phyloP scores from a whole-genome alignment of 768 basidiomycete species.

The Fibroporia radiculosa region DNA sequence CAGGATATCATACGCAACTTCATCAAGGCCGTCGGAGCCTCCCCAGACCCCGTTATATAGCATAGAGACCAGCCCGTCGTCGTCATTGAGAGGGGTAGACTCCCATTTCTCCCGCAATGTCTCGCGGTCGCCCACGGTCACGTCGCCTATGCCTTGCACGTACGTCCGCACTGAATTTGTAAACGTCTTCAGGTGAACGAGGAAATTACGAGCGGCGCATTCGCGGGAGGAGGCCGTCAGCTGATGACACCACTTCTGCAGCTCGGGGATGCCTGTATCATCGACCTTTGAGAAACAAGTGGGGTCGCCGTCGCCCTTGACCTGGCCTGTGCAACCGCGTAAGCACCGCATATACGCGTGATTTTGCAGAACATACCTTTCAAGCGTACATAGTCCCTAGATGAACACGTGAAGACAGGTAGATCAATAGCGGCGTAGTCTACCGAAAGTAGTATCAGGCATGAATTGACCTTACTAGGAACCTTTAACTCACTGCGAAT shows the following conservation, averaged over 20 bases:
- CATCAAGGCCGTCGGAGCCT: constrained; percentile 23
- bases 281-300: constrained; percentile 44
- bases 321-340: constrained; percentile 35
- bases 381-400: constrained; percentile 52
- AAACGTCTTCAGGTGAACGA: constrained; percentile 42
- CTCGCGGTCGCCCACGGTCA: constrained; percentile 44
- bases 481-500: constrained; percentile 39
- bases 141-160: constrained; percentile 42
- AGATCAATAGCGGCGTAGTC: constrained; percentile 55
- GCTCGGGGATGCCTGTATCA: constrained; percentile 48
- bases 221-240: constrained; percentile 48
- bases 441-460: constrained; percentile 15
- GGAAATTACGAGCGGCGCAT: constrained; percentile 34
- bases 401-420: constrained; percentile 55
- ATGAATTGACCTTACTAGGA: neutral
- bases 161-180: constrained; percentile 39
- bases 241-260: constrained; percentile 51
- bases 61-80: constrained; percentile 15
- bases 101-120: constrained; percentile 46
- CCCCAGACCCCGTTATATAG: constrained; percentile 7
- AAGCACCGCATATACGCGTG: neutral
- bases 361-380: constrained; percentile 29
- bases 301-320: constrained; percentile 52
- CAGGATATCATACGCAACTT: constrained; percentile 11
- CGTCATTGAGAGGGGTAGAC: constrained; percentile 25